These are phyloP conservation scores for Arbutus unedo DNA, from an alignment of 148 eudicot species.

Conservation along the genomic window DNA sequence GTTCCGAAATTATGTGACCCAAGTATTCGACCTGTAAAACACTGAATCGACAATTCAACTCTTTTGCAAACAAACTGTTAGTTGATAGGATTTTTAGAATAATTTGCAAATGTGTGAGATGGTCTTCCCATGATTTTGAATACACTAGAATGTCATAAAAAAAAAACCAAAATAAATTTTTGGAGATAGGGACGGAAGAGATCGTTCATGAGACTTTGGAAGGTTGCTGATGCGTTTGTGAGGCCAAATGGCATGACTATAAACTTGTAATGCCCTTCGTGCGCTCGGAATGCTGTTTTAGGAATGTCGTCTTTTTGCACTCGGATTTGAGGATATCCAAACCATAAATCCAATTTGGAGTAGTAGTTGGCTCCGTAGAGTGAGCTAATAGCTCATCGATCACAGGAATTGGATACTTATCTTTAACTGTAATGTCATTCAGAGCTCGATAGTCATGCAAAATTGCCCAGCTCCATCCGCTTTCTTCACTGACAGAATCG, in stretches of 20 bases:
- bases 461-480: not conserved
- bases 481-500: not conserved
- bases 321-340: not conserved
- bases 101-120: not conserved
- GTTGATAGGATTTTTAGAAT: not conserved
- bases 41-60: not conserved
- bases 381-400: not conserved
- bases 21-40: not conserved
- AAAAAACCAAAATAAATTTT: too few species aligned
- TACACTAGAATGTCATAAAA: too few species aligned
- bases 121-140: too few species aligned
- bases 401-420: not conserved
- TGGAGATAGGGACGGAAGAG: not conserved
- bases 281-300: not conserved
- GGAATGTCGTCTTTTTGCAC: not conserved
- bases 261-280: slow-evolving; percentile 4
- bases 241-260: too few species aligned
- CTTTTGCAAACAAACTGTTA: not conserved
- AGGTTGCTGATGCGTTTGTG: not conserved
- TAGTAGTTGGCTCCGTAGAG: not conserved
- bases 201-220: not conserved
- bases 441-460: not conserved
- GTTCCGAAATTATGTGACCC: not conserved
- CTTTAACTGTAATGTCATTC: not conserved
- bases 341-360: not conserved